Evolutionary conservation across 768 basidiomycete species (phyloP).

Genomic region (Trametes meyenii): DNA sequence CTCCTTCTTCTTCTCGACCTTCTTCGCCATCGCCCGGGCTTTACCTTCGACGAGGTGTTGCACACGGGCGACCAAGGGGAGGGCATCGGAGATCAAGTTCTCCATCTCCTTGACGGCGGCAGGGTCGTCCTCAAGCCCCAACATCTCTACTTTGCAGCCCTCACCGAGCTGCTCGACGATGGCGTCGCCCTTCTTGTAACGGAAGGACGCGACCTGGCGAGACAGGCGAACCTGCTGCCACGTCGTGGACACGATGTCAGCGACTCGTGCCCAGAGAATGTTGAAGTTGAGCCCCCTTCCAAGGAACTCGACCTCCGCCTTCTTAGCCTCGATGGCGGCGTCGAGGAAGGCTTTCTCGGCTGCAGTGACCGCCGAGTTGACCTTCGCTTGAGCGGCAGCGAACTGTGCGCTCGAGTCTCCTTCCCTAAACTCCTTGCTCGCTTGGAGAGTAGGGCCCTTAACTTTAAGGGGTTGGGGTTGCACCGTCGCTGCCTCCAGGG

Average conservation of each 20-base stretch:
- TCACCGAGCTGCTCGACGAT: too few species aligned
- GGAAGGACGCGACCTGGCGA: too few species aligned
- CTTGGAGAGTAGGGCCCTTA: neutral
- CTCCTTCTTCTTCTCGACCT: slow-evolving; percentile 1
- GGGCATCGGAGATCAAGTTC: neutral
- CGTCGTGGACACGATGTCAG: too few species aligned
- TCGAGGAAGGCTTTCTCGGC: neutral
- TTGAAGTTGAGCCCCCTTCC: too few species aligned
- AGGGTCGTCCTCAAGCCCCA: too few species aligned
- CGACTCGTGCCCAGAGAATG: too few species aligned
- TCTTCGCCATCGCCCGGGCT: neutral
- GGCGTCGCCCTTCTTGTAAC: too few species aligned
- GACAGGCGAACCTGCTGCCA: too few species aligned
- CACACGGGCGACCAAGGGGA: neutral
- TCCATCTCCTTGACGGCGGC: too few species aligned
- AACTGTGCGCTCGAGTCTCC: neutral
- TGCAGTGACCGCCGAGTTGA: neutral
- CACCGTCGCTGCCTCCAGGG: neutral
- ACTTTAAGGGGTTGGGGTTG: neutral
- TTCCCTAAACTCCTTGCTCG: neutral
- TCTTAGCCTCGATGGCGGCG: too few species aligned
- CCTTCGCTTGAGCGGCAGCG: neutral
- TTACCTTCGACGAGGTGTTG: neutral
- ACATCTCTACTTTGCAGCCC: too few species aligned
- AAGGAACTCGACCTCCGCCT: too few species aligned